Evolutionary conservation across 2,329 filamentous ascomycete species (phyloP).

Genomic region (Rhinocladiella mackenziei): DNA sequence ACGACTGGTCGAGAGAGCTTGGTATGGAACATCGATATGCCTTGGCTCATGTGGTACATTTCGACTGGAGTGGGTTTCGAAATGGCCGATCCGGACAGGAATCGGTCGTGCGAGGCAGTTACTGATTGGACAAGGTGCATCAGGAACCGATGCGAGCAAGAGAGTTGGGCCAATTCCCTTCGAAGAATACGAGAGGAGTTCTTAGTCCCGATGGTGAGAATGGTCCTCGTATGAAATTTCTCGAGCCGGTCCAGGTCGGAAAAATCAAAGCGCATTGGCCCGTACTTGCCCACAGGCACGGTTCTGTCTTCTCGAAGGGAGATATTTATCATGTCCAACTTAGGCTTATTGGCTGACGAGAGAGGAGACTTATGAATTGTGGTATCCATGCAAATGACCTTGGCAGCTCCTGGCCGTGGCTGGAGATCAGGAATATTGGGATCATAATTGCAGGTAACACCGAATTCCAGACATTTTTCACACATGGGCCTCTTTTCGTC

Average conservation of each 20-base stretch:
- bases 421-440: conserved; percentile 31
- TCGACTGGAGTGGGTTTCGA: conserved; percentile 35
- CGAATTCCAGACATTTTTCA: conserved; percentile 42
- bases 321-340: conserved; percentile 8
- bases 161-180: conserved; percentile 14
- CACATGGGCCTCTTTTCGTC: conserved; percentile 47
- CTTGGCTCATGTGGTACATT: conserved; percentile 44
- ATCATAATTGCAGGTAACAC: conserved; percentile 46
- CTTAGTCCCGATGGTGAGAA: conserved; percentile 20
- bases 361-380: conserved; percentile 6
- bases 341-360: conserved; percentile 1
- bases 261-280: conserved; percentile 7
- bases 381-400: background rate
- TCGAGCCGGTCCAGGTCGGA: conserved; percentile 13
- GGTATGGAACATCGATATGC: conserved; percentile 19
- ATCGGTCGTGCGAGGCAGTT: conserved; percentile 52
- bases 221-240: conserved; percentile 21
- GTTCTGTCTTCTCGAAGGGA: conserved; percentile 1
- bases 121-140: conserved; percentile 54
- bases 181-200: conserved; percentile 11
- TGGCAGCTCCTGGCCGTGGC: conserved; percentile 30
- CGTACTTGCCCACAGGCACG: background rate
- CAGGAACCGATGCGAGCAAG: conserved; percentile 44
- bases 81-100: conserved; percentile 32
- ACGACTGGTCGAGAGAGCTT: conserved; percentile 13